Evolutionary conservation across 176 grass and related monocot genomes (phyloP).

Genomic region (Aegilops longissima): DNA sequence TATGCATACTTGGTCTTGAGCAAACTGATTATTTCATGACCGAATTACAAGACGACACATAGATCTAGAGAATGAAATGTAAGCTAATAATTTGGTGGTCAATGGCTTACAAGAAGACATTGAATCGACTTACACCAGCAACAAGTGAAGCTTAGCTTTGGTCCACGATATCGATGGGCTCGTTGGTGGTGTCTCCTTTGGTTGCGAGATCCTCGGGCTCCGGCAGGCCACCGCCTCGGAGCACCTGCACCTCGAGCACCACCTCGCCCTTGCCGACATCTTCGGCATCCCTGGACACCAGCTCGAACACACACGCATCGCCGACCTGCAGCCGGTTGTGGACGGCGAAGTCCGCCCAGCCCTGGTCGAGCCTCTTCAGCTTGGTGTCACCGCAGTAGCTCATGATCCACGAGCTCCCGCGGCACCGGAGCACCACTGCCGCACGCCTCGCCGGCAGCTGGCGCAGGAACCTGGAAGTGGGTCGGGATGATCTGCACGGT

Average conservation of each 20-base stretch:
- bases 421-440: not conserved
- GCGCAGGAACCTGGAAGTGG: conserved; percentile 33
- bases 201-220: conserved; percentile 26
- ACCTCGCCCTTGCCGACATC: not conserved
- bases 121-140: no score
- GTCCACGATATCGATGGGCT: conserved; percentile 20
- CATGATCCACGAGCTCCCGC: conserved; percentile 8
- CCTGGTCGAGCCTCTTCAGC: not conserved
- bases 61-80: no score
- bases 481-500: not conserved
- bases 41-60: no score
- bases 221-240: conserved; percentile 16
- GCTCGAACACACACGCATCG: no score
- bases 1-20: no score
- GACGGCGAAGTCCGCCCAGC: conserved; percentile 34
- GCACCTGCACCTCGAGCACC: conserved; percentile 46
- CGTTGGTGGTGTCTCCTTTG: conserved; percentile 17
- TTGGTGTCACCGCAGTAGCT: conserved; percentile 30
- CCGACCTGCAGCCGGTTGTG: conserved; percentile 31
- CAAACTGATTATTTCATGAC: no score
- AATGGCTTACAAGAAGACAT: no score
- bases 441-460: conserved; percentile 10
- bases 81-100: no score
- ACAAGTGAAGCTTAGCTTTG: no score
- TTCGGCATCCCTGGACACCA: not conserved